Base-by-base conservation (phyloP, 2,329 filamentous ascomycete species). In the Hortaea sp. region DNA sequence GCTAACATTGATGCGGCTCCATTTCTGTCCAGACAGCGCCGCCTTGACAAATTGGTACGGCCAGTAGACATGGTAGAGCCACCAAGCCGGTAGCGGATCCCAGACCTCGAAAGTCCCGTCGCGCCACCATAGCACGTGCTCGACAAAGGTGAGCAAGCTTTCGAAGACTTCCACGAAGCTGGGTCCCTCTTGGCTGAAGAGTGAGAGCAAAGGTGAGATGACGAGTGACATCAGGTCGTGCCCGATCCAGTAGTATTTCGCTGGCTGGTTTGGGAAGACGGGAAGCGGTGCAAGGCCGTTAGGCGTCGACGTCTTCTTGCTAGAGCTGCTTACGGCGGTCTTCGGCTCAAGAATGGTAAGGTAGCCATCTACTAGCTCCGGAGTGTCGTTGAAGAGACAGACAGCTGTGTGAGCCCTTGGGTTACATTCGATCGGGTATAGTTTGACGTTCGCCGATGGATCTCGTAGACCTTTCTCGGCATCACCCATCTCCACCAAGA, bases 381-480 rank as follows among this genome's bases (percentile, higher is more conserved):
- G 57, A 4, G 66, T 66, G 3, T 63, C 59, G 32, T 66, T 65
- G 58, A 86, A 83, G 1, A 85, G 64, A 1, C 78, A 70, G 0
- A 82, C 75, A 0, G 82, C 82, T 0, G 82, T 86, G 55, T 86
- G 82, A 0, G 77, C 78, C 10, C 82, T 69, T 0, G 82, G 82
- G 46, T 85, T 86, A 57, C 82, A 85, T 58, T 85, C 82, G 47
- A 86, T 85, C 0, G 81, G 79, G 52, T 78, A 82, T 1, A 85
- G 29, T n/a, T 54, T 57, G 9, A 67, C 56, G 53, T 63, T 53
- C 10, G 57, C 45, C 5, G 51, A 51, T 5, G 55, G 49, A 35
- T 62, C 52, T 6, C 43, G 50, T 7, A 52, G 44, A 31, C 58
- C 50, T 42, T 57, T 42, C 46, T 63, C 53, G 42, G 58, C 52